Evolutionary conservation across 805 yeast genomes (phyloP), one percentile per base, ranked within the genome.

Genomic region (Debaryomyces tyrocola): DNA sequence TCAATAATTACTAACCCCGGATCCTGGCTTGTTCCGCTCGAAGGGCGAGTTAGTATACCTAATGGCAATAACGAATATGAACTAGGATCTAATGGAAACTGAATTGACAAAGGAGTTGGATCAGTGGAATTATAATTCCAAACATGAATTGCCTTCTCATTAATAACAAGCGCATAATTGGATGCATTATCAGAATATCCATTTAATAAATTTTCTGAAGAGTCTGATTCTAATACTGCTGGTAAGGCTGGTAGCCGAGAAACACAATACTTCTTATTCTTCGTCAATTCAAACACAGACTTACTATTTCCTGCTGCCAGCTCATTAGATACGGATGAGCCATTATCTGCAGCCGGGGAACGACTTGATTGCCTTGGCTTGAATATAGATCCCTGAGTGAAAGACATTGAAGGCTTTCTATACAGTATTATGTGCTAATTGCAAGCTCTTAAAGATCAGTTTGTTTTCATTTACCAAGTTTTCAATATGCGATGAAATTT

Each of bases 1-100:
- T 84, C 80, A 17, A 88, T 73, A 5, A 85, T 77, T 6, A 86
- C 82, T 34, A 90, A 65, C 8, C 96, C 96, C 0, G 95, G 92
- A 52, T 75, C 79, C 33, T 56, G 55, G 27, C 61, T 51, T 12
- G 71, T 62, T 2, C 83, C 82, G 4, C 79, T 77, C 6, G 80
- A 64, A 3, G 92, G 84, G 9, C 74, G 59, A 1, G 87, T 80
- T 33, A 87, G 62, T 4, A 78, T 72, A 1, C 86, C 87, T 45
- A 83, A 62, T 0, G 85, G 84, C 7, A 69, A 55, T 29, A 62
- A 39, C 4, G 50, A 44, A 40, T 64, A 58, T 10, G 50, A 37
- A 17, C 41, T 29, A 7, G 50, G 48, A 9, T 63, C 68, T 33
- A 74, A 63, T 1, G 78, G 81, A 47, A 84, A 79, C 47, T 81